These are phyloP conservation scores for Fusarium humuli DNA, from an alignment of 2,329 filamentous ascomycete species.

Conservation along the genomic window DNA sequence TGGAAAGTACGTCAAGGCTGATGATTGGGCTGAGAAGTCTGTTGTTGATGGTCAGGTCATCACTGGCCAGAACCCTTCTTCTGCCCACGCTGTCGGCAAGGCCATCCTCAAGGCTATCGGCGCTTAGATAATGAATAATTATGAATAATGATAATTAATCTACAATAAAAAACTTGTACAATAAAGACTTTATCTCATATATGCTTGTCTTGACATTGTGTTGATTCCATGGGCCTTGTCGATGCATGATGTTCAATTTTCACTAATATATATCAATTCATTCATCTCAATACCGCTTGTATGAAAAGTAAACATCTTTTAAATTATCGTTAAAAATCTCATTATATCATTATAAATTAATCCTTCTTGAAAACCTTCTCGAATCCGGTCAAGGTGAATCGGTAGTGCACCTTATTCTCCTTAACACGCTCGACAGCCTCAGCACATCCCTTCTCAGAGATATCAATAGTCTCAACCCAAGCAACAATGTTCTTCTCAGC, in stretches of 20 bases:
- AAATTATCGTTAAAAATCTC: not conserved
- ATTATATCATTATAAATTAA: not conserved
- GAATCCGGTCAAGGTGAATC: conserved; percentile 76
- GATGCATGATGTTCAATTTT: not conserved
- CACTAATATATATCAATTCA: not conserved
- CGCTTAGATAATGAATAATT: conserved; percentile 17
- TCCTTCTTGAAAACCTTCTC: conserved; percentile 69
- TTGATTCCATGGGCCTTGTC: too few relatives aligned
- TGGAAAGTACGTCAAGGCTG: conserved; percentile 68
- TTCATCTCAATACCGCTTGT: accelerated
- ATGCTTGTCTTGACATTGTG: too few relatives aligned
- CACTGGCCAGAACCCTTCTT: conserved; percentile 69
- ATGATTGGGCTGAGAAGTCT: conserved; percentile 63
- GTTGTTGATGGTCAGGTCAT: conserved; percentile 65
- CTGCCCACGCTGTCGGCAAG: conserved; percentile 63
- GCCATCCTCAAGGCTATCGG: conserved; percentile 61
- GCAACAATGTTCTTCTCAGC: conserved; percentile 66
- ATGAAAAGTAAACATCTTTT: not conserved
- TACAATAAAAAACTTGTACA: not conserved
- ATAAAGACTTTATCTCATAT: not conserved
- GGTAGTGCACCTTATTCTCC: conserved; percentile 77
- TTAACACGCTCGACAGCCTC: conserved; percentile 77
- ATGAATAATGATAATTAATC: conserved; percentile 8
- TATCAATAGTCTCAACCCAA: conserved; percentile 71
- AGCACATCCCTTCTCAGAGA: conserved; percentile 75